phyloP scores from a whole-genome alignment of 2,329 filamentous ascomycete species.

The Talaromyces verruculosus region DNA sequence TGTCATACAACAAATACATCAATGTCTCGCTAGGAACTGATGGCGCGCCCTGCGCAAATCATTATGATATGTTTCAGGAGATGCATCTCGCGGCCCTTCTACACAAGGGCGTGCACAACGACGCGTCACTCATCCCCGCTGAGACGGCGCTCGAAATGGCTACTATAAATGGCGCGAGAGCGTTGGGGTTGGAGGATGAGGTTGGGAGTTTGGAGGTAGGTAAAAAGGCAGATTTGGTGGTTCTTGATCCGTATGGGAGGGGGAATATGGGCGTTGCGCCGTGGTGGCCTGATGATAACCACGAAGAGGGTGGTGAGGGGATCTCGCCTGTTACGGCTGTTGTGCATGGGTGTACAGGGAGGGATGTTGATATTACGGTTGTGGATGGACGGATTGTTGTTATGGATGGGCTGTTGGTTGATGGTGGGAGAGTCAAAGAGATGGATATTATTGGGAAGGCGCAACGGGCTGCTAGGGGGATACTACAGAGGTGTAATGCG shows the following conservation, averaged over 20 bases:
- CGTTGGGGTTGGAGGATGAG: slow-evolving; percentile 42
- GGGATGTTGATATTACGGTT: slow-evolving; percentile 45
- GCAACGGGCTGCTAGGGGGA: slow-evolving; percentile 7
- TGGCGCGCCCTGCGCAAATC: slow-evolving; percentile 52
- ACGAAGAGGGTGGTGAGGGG: neutral
- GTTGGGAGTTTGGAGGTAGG: slow-evolving; percentile 39
- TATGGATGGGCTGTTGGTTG: slow-evolving; percentile 30
- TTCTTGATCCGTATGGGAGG: slow-evolving; percentile 32
- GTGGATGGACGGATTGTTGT: slow-evolving; percentile 44
- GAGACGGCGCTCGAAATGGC: slow-evolving; percentile 51
- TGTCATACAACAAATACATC: slow-evolving; percentile 31
- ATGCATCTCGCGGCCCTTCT: slow-evolving; percentile 51
- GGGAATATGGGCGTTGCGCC: slow-evolving; percentile 34
- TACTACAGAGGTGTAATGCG: slow-evolving; percentile 8
- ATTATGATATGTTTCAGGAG: slow-evolving; percentile 52
- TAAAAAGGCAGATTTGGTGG: slow-evolving; percentile 27
- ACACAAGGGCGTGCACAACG: slow-evolving; percentile 43
- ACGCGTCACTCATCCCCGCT: slow-evolving; percentile 44
- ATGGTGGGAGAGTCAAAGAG: slow-evolving; percentile 21
- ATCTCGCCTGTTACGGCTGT: slow-evolving; percentile 36
- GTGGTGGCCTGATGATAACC: slow-evolving; percentile 30
- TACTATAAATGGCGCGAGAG: slow-evolving; percentile 50
- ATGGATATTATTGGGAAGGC: slow-evolving; percentile 6
- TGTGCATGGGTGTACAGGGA: slow-evolving; percentile 44
- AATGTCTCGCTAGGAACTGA: slow-evolving; percentile 52